Evolutionary conservation across 2,329 filamentous ascomycete species (phyloP).

Genomic region (Stachybotrys chartarum): DNA sequence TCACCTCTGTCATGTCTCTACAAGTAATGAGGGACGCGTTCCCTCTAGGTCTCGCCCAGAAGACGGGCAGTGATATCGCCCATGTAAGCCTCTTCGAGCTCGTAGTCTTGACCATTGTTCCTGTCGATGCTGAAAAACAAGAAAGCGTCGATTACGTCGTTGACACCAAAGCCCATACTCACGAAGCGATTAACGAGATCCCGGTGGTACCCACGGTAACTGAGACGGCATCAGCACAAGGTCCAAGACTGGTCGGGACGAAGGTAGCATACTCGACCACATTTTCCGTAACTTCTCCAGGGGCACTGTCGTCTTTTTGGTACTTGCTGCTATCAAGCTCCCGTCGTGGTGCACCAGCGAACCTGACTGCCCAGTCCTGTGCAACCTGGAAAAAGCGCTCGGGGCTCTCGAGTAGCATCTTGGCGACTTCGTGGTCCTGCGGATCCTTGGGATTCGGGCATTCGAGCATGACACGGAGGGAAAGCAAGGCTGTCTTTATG

Average conservation of each 20-base stretch:
- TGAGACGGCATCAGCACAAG: conserved; percentile 22
- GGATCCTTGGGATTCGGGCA: conserved; percentile 93
- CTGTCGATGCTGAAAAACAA: conserved; percentile 73
- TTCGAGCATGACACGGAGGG: conserved; percentile 85
- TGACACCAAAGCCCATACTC: conserved; percentile 85
- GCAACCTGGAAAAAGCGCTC: conserved; percentile 75
- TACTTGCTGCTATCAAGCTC: conserved; percentile 31
- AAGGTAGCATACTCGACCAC: background rate
- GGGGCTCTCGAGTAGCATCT: conserved; percentile 76
- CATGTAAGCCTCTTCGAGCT: conserved; percentile 84
- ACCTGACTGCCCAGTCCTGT: conserved; percentile 80
- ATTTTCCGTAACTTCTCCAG: conserved; percentile 7
- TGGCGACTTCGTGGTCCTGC: conserved; percentile 91
- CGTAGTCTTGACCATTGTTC: conserved; percentile 71
- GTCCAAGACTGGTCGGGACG: background rate
- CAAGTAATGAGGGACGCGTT: background rate
- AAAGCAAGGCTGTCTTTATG: conserved; percentile 91
- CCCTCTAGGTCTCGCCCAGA: conserved; percentile 56
- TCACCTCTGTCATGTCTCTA: background rate
- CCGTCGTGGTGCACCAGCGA: conserved; percentile 65
- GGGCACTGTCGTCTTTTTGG: conserved; percentile 38
- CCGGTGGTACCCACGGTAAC: conserved; percentile 83
- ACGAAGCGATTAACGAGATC: conserved; percentile 77
- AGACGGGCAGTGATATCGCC: conserved; percentile 82
- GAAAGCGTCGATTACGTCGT: conserved; percentile 80